These are phyloP conservation scores for Talaromyces atroroseus DNA, from an alignment of 2,329 filamentous ascomycete species.

Conservation along the genomic window DNA sequence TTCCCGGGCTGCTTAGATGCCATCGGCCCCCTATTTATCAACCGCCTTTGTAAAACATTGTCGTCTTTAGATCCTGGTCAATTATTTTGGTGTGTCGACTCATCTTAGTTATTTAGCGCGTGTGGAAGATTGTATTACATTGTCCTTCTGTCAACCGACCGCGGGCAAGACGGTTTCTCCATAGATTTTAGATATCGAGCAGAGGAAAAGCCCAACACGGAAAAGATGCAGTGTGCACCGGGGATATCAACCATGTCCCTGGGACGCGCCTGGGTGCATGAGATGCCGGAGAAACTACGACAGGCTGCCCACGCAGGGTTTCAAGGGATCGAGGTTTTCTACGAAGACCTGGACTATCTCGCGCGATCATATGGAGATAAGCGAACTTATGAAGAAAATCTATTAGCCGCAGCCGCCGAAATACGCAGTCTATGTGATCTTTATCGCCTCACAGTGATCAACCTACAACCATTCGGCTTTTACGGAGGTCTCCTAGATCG, in stretches of 20 bases:
- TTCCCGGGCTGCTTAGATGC: neutral
- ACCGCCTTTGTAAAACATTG: neutral
- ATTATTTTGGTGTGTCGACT: neutral
- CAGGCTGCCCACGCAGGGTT: constrained; percentile 61
- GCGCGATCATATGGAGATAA: constrained; percentile 41
- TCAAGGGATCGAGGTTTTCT: constrained; percentile 68
- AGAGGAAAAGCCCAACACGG: neutral
- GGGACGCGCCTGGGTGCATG: constrained; percentile 65
- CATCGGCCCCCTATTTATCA: neutral
- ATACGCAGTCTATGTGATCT: constrained; percentile 46
- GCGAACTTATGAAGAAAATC: constrained; percentile 38
- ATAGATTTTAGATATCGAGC: neutral
- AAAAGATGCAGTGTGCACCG: constrained; percentile 27
- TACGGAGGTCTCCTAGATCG: constrained; percentile 65
- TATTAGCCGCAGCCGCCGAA: constrained; percentile 52
- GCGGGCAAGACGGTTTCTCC: neutral
- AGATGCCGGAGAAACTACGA: constrained; percentile 59
- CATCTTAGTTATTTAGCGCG: neutral
- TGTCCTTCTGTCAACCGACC: too few relatives aligned
- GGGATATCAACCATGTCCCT: constrained; percentile 71
- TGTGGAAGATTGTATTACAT: neutral
- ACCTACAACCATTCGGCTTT: constrained; percentile 67
- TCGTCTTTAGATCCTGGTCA: neutral
- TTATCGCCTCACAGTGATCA: constrained; percentile 27
- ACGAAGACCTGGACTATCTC: constrained; percentile 66